Conservation (phyloP, 495 filamentous ascomycete genomes). For the Penicillium daleae region DNA sequence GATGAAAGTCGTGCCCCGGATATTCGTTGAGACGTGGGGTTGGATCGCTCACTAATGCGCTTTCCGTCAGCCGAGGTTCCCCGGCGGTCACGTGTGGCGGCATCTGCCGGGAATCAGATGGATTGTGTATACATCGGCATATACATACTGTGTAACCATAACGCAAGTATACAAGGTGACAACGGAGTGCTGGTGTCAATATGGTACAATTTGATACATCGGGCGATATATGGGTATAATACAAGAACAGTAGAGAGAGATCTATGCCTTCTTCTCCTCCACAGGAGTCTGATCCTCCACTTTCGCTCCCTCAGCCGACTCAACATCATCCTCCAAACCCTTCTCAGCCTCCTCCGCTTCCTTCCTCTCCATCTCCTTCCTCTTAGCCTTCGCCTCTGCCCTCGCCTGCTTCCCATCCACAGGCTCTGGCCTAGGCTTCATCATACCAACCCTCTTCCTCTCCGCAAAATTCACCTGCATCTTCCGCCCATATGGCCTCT, state of each 20-base stretch:
- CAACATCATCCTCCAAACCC: not conserved
- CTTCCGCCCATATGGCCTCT: slow-evolving; percentile 64
- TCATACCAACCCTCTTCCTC: slow-evolving; percentile 19
- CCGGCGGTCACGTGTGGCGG: slow-evolving; percentile 38
- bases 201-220: slow-evolving; percentile 6
- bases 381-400: not conserved
- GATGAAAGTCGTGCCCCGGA: slow-evolving; percentile 18
- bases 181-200: not conserved
- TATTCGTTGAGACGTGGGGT: slow-evolving; percentile 40
- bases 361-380: slow-evolving; percentile 9
- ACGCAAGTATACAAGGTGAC: not conserved
- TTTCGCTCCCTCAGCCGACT: not conserved
- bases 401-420: slow-evolving; percentile 1
- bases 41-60: slow-evolving; percentile 33
- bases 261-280: not conserved
- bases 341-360: slow-evolving; percentile 7
- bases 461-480: slow-evolving; percentile 68
- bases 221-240: slow-evolving; percentile 4
- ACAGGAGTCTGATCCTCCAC: not conserved
- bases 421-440: not conserved
- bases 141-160: too few relatives aligned
- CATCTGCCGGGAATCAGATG: not conserved
- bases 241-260: not conserved
- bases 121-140: not conserved
- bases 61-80: slow-evolving; percentile 41